Evolutionary conservation across 805 yeast species (phyloP), one percentile per base, ranked within the genome.

Genomic region (Komagataella pseudopastoris): DNA sequence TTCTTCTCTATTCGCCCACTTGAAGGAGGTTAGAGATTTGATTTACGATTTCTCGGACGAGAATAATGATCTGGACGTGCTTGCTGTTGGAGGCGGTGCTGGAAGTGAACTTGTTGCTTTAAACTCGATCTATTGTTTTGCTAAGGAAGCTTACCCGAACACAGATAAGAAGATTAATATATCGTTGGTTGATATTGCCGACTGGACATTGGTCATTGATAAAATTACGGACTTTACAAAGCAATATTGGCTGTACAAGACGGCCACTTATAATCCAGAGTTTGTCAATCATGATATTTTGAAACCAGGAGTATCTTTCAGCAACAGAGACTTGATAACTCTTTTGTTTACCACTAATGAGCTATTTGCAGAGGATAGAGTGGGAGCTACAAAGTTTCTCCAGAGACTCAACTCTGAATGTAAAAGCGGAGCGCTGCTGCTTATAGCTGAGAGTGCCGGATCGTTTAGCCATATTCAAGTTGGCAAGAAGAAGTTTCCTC

Each of bases 51-150:
- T 56, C 5, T 51, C 54, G 16, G 58, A 63, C 14, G 48, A 46
- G 7, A 23, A 8, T 16, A 18, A 16, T n/a, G 45, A 16, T 4
- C 60, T 67, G 3, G 63, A 71, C 6, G 76, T 82, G 0, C 62
- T 88, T 43, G 77, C 83, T 58, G 72, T 89, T 44, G 96, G 96
- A 17, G 96, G 95, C 22, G 96, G 96, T 43, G 96, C 96, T 0
- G 87, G 91, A 4, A 86, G 88, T 2, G 96, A 88, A 61, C 65
- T 88, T 22, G 78, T 80, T 36, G 86, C 78, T 0, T 60, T 87
- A 46, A 78, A 79, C 1, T 73, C 89, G 16, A 68, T 85, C 1
- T 81, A 80, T 55, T 14, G 45, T 16, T 48, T 48, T 36, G 46
- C 45, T 3, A 45, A 30, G 20, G 53, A 51, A 8, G 45, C 43